Percentiles rank a stretch among this genome's conserved stretches.
These are phyloP conservation scores for Volvox carteri DNA, from an alignment of 163 green algal genomes.

Conservation along the genomic window DNA sequence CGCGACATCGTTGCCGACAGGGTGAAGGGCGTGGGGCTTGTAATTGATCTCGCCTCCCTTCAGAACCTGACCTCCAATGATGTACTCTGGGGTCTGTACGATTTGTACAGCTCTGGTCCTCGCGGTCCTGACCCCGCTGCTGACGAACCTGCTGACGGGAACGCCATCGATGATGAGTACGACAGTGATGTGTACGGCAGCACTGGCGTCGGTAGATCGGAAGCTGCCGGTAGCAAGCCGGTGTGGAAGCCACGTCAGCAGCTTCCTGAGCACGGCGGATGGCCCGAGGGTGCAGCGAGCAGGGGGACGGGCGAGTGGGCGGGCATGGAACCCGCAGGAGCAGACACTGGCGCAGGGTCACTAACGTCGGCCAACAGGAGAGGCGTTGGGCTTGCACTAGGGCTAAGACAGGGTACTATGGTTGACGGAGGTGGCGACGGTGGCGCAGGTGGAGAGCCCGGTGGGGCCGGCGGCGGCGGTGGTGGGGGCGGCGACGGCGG, in stretches of 20 bases:
- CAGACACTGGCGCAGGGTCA: too few species aligned
- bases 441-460: neutral
- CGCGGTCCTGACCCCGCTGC: neutral
- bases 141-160: neutral
- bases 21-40: conserved; percentile 10
- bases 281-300: too few species aligned
- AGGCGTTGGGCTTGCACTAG: neutral
- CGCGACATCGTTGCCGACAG: neutral
- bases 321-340: too few species aligned
- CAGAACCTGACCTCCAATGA: conserved; percentile 24
- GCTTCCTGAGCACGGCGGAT: too few species aligned
- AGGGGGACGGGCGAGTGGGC: too few species aligned
- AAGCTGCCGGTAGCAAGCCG: too few species aligned
- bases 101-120: neutral
- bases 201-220: neutral
- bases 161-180: neutral
- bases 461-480: neutral
- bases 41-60: neutral
- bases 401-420: neutral
- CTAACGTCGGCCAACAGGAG: neutral
- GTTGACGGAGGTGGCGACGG: neutral
- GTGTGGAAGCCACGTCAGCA: too few species aligned
- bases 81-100: conserved; percentile 13
- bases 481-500: neutral
- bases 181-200: conserved; percentile 41